A percentile compares a stretch with the other conserved stretches of the same genome.
Evolutionary conservation across 805 yeast genomes (phyloP).

Genomic region (Pichia eremophila): DNA sequence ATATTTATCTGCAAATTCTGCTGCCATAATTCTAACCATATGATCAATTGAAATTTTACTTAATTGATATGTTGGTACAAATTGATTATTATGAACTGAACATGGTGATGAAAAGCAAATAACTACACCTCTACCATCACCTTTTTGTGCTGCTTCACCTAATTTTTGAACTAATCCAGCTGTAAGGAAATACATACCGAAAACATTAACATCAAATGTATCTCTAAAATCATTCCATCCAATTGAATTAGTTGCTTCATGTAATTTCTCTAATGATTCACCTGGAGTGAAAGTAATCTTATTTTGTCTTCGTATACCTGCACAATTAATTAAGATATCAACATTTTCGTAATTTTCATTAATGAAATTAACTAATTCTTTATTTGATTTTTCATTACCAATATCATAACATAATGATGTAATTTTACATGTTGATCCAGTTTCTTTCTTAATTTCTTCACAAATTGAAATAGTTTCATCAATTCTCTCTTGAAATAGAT

Average conservation of each 20-base stretch:
- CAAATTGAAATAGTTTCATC: slow-evolving; percentile 12
- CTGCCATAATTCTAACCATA: slow-evolving; percentile 21
- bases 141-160: slow-evolving; percentile 17
- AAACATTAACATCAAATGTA: slow-evolving; percentile 17
- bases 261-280: slow-evolving; percentile 12
- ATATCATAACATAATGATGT: slow-evolving; percentile 16
- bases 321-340: slow-evolving; percentile 17
- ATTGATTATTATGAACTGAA: slow-evolving; percentile 17
- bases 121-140: slow-evolving; percentile 18
- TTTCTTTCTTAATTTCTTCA: slow-evolving; percentile 11
- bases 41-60: slow-evolving; percentile 17
- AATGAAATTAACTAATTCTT: slow-evolving; percentile 11
- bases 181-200: slow-evolving; percentile 19
- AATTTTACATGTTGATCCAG: slow-evolving; percentile 11
- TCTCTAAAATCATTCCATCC: slow-evolving; percentile 16
- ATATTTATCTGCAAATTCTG: slow-evolving; percentile 18
- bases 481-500: slow-evolving; percentile 15
- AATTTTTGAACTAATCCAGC: slow-evolving; percentile 16
- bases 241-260: slow-evolving; percentile 16
- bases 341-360: slow-evolving; percentile 13
- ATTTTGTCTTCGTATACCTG: slow-evolving; percentile 18
- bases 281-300: slow-evolving; percentile 13
- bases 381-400: slow-evolving; percentile 15
- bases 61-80: slow-evolving; percentile 18
- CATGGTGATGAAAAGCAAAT: slow-evolving; percentile 18